Base-by-base conservation (phyloP, 495 filamentous ascomycete species). In the Tuber aestivum region DNA sequence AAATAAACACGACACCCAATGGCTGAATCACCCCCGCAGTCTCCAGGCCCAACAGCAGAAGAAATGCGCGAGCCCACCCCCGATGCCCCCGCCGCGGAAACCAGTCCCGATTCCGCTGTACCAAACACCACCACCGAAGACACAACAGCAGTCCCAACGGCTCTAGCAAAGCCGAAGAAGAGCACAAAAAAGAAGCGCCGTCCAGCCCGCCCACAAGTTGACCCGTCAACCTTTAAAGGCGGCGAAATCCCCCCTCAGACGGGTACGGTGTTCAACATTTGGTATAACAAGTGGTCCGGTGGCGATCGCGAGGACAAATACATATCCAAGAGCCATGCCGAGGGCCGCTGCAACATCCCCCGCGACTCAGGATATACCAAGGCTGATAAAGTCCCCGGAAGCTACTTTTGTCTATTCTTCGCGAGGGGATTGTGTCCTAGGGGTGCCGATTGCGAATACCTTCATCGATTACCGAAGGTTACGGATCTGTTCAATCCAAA, bases 251-350 rank as follows among this genome's bases (percentile, higher is more conserved):
- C 95, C 2, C 91, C 92, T 4, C 94, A 97, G 79, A 97, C 95
- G 0, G 95, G 95, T 61, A 94, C 92, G 0, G 91, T 93, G 72
- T 99, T 95, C 87, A 97, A 97, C 79, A 93, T 95, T 76, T 97
- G 92, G 92, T 95, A 97, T 83, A 96, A 95, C 85, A 97, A 97
- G 84, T 97, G 94, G 94, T 90, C 89, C 9, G 95, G 95, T 71
- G 95, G 96, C 75, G 94, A 99, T 84, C 90, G 94, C 65, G 95
- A 97, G 80, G 94, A 97, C 86, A 92, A 92, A 75, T 94, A 95
- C 79, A 88, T 92, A 8, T 91, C 90, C 27, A 91, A 97, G 81
- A 87, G 86, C 48, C 88, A 89, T 71, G 94, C 95, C 0, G 87
- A 89, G 42, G 88, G 88, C 7, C 90, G 96, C 44, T 97, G 94